phyloP scores from a whole-genome alignment of 2,329 filamentous ascomycete genomes.

The Lecanosticta acicola region DNA sequence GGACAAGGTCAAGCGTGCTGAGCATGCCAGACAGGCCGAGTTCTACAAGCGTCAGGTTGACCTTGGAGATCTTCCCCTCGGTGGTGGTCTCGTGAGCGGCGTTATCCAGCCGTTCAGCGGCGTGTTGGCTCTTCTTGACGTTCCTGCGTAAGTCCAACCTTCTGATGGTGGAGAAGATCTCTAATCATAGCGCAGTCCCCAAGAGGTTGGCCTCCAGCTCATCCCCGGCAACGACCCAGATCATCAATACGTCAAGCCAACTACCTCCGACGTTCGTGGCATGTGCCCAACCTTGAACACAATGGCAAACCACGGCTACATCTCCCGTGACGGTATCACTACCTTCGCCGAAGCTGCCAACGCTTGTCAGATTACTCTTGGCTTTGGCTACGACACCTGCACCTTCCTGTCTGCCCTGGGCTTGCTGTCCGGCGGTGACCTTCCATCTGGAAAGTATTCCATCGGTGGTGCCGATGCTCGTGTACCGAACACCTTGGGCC shows the following conservation, averaged over 20 bases:
- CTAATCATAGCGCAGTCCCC: constrained; percentile 11
- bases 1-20: constrained; percentile 15
- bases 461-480: constrained; percentile 25
- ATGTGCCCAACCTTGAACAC: constrained; percentile 27
- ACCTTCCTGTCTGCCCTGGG: constrained; percentile 25
- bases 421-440: constrained; percentile 26
- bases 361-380: constrained; percentile 25
- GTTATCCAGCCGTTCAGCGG: constrained; percentile 26
- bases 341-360: constrained; percentile 28
- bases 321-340: constrained; percentile 24
- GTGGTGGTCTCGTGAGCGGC: constrained; percentile 21
- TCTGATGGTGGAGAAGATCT: too few relatives aligned
- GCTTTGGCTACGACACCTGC: constrained; percentile 25
- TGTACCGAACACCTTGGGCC: constrained; percentile 27
- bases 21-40: constrained; percentile 14
- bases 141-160: constrained; percentile 18
- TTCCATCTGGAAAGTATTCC: constrained; percentile 23
- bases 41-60: constrained; percentile 17
- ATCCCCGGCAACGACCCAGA: constrained; percentile 24
- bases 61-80: constrained; percentile 10
- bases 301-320: constrained; percentile 30
- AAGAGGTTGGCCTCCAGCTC: constrained; percentile 12
- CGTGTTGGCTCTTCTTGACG: constrained; percentile 17
- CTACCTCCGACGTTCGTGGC: constrained; percentile 20
- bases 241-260: constrained; percentile 21